Conservation (phyloP, 1,139 yeast species). For the Kurtzmaniella quercitrusa region DNA sequence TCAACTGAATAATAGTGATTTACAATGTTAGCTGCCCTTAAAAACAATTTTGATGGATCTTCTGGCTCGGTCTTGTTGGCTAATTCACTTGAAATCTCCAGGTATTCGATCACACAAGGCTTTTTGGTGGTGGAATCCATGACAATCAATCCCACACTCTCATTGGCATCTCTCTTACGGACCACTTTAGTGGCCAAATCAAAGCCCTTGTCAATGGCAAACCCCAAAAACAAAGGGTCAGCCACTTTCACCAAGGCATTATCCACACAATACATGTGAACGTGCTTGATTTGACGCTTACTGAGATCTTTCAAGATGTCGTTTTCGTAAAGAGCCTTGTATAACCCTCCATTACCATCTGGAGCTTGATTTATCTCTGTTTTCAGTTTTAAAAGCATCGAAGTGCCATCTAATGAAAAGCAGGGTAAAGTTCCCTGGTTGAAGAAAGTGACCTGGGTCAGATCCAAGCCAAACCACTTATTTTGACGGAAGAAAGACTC, state of each 20-base stretch:
- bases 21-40: constrained; percentile 95
- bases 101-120: constrained; percentile 94
- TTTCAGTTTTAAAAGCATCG: constrained; percentile 59
- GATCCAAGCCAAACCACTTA: constrained; percentile 64
- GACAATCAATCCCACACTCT: constrained; percentile 90
- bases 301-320: constrained; percentile 66
- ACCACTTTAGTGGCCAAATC: constrained; percentile 93
- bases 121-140: constrained; percentile 51
- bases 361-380: constrained; percentile 76
- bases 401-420: constrained; percentile 63
- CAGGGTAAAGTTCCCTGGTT: constrained; percentile 97
- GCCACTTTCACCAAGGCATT: constrained; percentile 90
- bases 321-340: constrained; percentile 70
- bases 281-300: constrained; percentile 72
- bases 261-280: constrained; percentile 97
- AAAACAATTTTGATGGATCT: constrained; percentile 52
- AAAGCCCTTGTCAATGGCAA: constrained; percentile 61
- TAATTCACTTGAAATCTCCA: constrained; percentile 77
- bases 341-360: constrained; percentile 97
- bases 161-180: constrained; percentile 82
- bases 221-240: constrained; percentile 90
- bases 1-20: constrained; percentile 91
- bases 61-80: constrained; percentile 54
- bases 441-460: constrained; percentile 66
- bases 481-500: constrained; percentile 61